Base-by-base conservation (phyloP, 1,284 basidiomycete species). In the Sphagnurus paluster region DNA sequence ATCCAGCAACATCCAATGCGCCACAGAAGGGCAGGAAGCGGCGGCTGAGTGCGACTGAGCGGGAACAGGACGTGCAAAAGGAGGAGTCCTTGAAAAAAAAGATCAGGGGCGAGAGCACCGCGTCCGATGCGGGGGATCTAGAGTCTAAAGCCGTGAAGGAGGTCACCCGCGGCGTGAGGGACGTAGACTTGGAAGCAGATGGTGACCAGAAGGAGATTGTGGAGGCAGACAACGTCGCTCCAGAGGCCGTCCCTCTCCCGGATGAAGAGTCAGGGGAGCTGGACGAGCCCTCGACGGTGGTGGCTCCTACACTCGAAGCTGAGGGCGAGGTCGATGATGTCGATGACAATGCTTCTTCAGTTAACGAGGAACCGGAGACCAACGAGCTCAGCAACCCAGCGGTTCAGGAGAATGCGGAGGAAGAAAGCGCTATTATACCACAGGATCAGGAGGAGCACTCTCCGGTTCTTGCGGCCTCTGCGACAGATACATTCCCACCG, bases 21-120 rank as follows among this genome's bases (percentile, higher is more conserved):
- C 85, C 86, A 2, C 77, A 78, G 42, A 79, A 77, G 33, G 80
- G 80, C 28, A 72, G 75, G 17, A 88, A 88, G 66, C 79, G 87
- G 44, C 76, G 82, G 26, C 59, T 79, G 58, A 81, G 79, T 67
- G 66, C 71, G 26, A 69, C 71, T 3, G 82, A 83, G 44, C 58
- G 65, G 25, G 49, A 55, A 5, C 34, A 36, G 2, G 70, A 72
- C 38, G 52, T 48, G 6, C 61, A 59, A 5, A 70, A 70, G 16
- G 71, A 71, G 21, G 68, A 71, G 47, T 57, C 67, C 35, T 62
- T 61, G 29, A 68, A 71, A 52, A 83, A 84, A 67, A 76, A 70
- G 58, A 59, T 67, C 34, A 60, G 59, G 47, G 65, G 57, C 24
- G 69, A 72, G 43, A 58, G 65, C 39, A 55, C 58, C 42, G 42